phyloP scores from a whole-genome alignment of 306 rosid species.

The Mimosa pudica region DNA sequence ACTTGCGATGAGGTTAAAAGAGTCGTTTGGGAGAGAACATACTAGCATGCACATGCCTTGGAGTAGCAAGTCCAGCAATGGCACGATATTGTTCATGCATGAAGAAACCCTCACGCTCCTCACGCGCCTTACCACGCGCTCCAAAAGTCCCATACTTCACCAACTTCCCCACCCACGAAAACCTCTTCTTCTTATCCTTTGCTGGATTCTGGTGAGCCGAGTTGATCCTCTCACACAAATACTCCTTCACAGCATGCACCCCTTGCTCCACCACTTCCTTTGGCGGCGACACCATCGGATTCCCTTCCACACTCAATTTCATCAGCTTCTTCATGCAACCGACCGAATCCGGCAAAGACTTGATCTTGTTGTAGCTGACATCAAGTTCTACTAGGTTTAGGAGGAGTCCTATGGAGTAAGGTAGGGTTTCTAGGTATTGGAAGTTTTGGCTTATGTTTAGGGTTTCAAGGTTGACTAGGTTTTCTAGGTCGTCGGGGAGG shows the following conservation, averaged over 20 bases:
- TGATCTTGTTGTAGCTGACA: constrained; percentile 76
- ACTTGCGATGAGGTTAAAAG: constrained; percentile 63
- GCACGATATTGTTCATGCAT: constrained; percentile 53
- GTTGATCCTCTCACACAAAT: constrained; percentile 64
- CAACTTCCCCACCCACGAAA: constrained; percentile 65
- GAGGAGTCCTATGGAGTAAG: constrained; percentile 84
- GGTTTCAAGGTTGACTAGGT: constrained; percentile 74
- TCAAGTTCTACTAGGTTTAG: constrained; percentile 76
- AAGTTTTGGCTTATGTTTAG: constrained; percentile 93
- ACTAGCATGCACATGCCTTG: constrained; percentile 61
- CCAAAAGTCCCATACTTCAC: constrained; percentile 65
- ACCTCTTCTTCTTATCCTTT: constrained; percentile 47
- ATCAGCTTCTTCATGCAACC: constrained; percentile 75
- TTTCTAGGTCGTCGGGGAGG: constrained; percentile 78
- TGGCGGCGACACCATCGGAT: constrained; percentile 78
- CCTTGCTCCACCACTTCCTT: constrained; percentile 69
- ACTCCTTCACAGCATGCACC: constrained; percentile 62
- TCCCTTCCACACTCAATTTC: constrained; percentile 74
- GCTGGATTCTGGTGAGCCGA: constrained; percentile 23
- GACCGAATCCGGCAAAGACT: constrained; percentile 65
- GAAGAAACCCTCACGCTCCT: constrained; percentile 39
- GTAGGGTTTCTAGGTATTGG: constrained; percentile 66
- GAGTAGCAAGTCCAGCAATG: constrained; percentile 73
- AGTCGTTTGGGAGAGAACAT: constrained; percentile 76
- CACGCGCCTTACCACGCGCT: constrained; percentile 25